Evolutionary conservation across 257 asterid species (phyloP).

Genomic region (Solanum appendiculatum): DNA sequence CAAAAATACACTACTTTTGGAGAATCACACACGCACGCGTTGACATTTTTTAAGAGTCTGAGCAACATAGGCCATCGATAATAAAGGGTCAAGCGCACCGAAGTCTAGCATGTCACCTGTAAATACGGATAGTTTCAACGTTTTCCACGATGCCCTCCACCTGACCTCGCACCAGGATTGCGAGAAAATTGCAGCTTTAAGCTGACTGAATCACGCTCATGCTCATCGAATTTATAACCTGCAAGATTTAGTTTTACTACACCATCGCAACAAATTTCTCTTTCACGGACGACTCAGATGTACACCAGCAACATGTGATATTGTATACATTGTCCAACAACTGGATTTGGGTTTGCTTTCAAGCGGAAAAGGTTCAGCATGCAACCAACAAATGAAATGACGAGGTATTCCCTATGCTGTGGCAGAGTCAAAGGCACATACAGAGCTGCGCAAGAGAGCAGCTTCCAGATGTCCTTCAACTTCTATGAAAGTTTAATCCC

Average conservation of each 20-base stretch:
- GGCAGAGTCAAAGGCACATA: not conserved
- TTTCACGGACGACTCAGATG: not conserved
- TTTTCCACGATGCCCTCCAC: slow-evolving; percentile 49
- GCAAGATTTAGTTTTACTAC: slow-evolving; percentile 48
- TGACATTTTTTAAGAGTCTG: not conserved
- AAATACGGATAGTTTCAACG: slow-evolving; percentile 26
- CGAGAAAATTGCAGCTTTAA: slow-evolving; percentile 58
- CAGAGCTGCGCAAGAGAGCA: not conserved
- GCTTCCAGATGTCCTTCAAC: not conserved
- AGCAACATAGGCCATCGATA: slow-evolving; percentile 13
- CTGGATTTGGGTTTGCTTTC: not conserved
- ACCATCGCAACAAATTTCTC: not conserved
- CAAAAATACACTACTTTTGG: not conserved
- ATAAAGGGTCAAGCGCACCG: slow-evolving; percentile 19
- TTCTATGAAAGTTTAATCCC: not conserved
- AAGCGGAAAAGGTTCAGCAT: not conserved
- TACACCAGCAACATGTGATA: not conserved
- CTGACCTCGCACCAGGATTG: slow-evolving; percentile 59
- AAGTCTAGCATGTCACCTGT: slow-evolving; percentile 45
- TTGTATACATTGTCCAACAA: not conserved
- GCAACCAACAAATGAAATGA: not conserved
- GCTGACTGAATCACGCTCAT: slow-evolving; percentile 40
- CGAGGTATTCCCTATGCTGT: not conserved
- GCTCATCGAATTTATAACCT: slow-evolving; percentile 61
- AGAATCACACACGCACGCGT: not conserved